phyloP scores from a whole-genome alignment of 768 basidiomycete genomes.

The Pluteus cervinus region DNA sequence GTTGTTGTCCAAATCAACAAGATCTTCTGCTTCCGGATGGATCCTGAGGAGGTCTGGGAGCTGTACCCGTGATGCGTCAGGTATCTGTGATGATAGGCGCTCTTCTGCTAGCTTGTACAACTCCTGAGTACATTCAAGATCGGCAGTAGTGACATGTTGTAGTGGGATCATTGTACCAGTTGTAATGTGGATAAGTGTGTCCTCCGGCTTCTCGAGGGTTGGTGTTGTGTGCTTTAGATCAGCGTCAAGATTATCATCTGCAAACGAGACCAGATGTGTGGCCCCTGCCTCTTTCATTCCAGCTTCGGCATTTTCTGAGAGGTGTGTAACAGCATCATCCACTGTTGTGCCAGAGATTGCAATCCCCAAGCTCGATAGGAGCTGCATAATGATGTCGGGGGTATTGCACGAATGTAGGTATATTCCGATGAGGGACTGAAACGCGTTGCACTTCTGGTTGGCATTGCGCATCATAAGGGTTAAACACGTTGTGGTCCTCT shows the following conservation, averaged over 20 bases:
- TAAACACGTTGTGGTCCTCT: too few species aligned
- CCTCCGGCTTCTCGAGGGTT: slow-evolving; percentile 20
- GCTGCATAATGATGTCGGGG: slow-evolving; percentile 18
- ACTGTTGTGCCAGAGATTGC: slow-evolving; percentile 20
- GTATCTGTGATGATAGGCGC: too few species aligned
- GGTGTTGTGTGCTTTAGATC: slow-evolving; percentile 22
- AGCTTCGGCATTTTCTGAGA: slow-evolving; percentile 15
- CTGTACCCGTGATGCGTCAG: too few species aligned
- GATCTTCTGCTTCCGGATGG: too few species aligned
- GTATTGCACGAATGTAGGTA: slow-evolving; percentile 21
- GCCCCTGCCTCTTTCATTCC: slow-evolving; percentile 14
- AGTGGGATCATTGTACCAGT: slow-evolving; percentile 25
- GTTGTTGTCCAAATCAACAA: too few species aligned
- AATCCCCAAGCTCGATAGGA: slow-evolving; percentile 22
- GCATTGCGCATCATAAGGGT: too few species aligned
- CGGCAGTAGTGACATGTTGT: slow-evolving; percentile 13
- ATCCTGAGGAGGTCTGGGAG: too few species aligned
- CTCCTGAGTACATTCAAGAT: slow-evolving; percentile 27
- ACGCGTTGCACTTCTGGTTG: slow-evolving; percentile 10
- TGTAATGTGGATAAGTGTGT: slow-evolving; percentile 25
- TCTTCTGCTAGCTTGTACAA: too few species aligned
- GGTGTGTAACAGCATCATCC: slow-evolving; percentile 14
- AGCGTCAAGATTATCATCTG: slow-evolving; percentile 40
- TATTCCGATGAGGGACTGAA: slow-evolving; percentile 20
- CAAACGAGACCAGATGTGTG: slow-evolving; percentile 19